Percentiles rank a stretch among this genome's conserved stretches.
Evolutionary conservation across 495 filamentous ascomycete genomes (phyloP).

Genomic region (Penicillium pulvis): DNA sequence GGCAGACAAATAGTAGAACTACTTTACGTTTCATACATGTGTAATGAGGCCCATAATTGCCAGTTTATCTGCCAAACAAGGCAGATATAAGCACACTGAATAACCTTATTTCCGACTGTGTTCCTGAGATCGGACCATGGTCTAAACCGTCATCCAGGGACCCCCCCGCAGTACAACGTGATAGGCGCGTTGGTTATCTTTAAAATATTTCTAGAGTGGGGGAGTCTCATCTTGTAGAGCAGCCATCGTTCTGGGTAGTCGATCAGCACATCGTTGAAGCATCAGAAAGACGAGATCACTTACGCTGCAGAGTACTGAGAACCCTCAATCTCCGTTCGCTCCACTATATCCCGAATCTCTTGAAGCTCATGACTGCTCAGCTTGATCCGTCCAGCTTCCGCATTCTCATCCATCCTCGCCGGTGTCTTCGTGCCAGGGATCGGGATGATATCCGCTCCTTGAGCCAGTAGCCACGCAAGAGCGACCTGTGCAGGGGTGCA

Average conservation of each 20-base stretch:
- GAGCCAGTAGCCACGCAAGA: constrained; percentile 58
- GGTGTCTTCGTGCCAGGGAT: constrained; percentile 61
- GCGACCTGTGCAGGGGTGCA: constrained; percentile 50
- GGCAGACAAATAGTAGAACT: no score
- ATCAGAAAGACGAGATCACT: not conserved
- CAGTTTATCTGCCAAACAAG: no score
- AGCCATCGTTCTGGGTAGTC: not conserved
- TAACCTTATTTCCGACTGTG: not conserved
- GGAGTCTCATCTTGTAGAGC: not conserved
- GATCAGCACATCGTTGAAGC: not conserved
- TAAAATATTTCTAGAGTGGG: not conserved
- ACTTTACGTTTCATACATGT: no score
- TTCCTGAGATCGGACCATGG: not conserved
- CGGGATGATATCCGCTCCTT: constrained; percentile 58
- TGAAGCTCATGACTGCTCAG: constrained; percentile 48
- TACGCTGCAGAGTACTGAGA: not conserved
- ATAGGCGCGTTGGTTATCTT: not conserved
- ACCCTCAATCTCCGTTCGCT: constrained; percentile 19
- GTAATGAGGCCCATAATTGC: no score
- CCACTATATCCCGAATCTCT: constrained; percentile 37
- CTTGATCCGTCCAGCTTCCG: constrained; percentile 43
- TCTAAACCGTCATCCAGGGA: not conserved
- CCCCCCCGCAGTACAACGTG: not conserved
- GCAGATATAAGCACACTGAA: not conserved
- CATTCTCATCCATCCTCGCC: constrained; percentile 61